These are phyloP conservation scores for Pneumocystis wakefieldiae DNA, from an alignment of 1,139 yeast genomes.

Conservation along the genomic window DNA sequence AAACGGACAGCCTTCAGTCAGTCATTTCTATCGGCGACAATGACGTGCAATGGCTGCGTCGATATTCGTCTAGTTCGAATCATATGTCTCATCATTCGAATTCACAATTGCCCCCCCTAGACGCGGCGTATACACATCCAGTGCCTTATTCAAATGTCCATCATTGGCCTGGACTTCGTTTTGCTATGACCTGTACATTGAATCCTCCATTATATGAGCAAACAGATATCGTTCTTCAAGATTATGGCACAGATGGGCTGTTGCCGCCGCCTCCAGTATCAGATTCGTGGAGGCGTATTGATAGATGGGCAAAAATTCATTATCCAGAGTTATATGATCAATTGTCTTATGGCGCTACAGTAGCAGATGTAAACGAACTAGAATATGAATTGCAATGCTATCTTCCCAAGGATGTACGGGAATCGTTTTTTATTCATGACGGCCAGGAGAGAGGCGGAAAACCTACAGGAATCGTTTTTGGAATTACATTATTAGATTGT, in stretches of 20 bases:
- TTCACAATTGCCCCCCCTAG: not conserved
- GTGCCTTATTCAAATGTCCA: not conserved
- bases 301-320: conserved; percentile 57
- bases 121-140: not conserved
- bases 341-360: conserved; percentile 53
- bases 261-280: conserved; percentile 61
- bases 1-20: not conserved
- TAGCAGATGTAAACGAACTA: conserved; percentile 61
- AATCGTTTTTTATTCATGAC: conserved; percentile 59
- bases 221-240: conserved; percentile 33
- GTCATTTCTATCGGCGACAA: not conserved
- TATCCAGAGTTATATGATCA: conserved; percentile 70
- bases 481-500: conserved; percentile 53
- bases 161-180: conserved; percentile 3
- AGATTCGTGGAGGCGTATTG: conserved; percentile 61
- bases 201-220: not conserved
- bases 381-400: conserved; percentile 55
- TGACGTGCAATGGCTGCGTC: not conserved
- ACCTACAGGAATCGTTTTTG: conserved; percentile 62
- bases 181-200: not conserved
- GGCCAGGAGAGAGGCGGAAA: conserved; percentile 68
- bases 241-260: conserved; percentile 31
- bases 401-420: conserved; percentile 62
- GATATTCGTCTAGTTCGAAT: not conserved
- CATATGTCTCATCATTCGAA: not conserved